Percentiles rank a stretch among this genome's conserved stretches.
Evolutionary conservation across 1,284 basidiomycete genomes (phyloP).

Genomic region (Taiwanofungus camphoratus): DNA sequence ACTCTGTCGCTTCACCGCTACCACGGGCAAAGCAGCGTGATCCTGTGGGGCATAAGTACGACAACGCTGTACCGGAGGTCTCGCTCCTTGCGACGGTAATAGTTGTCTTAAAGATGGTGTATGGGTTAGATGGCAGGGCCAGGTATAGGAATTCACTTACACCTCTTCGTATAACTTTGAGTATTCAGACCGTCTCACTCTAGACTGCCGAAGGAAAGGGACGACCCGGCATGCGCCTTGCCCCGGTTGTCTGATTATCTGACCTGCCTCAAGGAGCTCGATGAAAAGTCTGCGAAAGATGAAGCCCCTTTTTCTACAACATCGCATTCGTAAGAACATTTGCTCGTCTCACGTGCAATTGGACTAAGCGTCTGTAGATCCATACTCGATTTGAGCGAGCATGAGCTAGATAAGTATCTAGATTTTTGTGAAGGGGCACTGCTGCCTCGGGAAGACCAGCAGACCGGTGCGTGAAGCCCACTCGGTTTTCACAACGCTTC

Average conservation of each 20-base stretch:
- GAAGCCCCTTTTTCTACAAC: constrained; percentile 31
- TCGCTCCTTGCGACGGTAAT: constrained; percentile 60
- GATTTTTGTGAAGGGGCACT: constrained; percentile 59
- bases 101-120: constrained; percentile 76
- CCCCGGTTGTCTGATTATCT: constrained; percentile 52
- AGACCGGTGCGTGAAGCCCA: constrained; percentile 13
- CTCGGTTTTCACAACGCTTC: background rate
- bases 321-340: constrained; percentile 26
- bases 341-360: constrained; percentile 7
- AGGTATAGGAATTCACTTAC: constrained; percentile 37
- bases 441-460: constrained; percentile 25
- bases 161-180: background rate
- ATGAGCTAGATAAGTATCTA: constrained; percentile 61
- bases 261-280: constrained; percentile 35
- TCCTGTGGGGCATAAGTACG: constrained; percentile 43
- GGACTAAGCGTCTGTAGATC: constrained; percentile 34
- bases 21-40: constrained; percentile 33
- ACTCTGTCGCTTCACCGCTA: constrained; percentile 43
- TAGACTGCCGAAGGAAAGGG: constrained; percentile 33
- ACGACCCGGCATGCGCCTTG: constrained; percentile 62
- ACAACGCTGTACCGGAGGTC: constrained; percentile 74
- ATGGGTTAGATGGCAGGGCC: constrained; percentile 70
- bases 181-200: background rate
- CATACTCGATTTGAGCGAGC: constrained; percentile 47
- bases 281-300: constrained; percentile 28